Conservation (phyloP, 2,329 filamentous ascomycete genomes). For the Fusarium protoensiforme region DNA sequence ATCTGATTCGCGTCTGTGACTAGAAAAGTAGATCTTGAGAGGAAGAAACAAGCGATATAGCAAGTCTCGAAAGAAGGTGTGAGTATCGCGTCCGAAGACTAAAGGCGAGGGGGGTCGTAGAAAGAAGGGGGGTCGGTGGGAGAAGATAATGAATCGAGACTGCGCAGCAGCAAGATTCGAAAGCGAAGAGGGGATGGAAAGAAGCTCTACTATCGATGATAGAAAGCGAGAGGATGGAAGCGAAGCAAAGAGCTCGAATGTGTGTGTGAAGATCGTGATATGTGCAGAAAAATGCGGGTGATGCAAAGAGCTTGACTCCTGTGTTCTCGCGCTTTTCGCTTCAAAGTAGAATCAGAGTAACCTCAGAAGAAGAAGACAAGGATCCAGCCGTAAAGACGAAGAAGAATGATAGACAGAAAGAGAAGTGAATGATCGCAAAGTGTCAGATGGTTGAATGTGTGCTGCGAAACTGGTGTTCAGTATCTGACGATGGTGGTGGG, state of each 20-base stretch:
- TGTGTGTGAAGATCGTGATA: background rate
- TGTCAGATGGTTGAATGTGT: conserved; percentile 13
- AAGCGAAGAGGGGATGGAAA: background rate
- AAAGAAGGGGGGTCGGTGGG: background rate
- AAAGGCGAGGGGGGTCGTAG: no score
- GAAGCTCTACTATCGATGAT: background rate
- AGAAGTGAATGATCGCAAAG: background rate
- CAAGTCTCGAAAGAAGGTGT: background rate
- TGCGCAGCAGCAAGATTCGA: conserved; percentile 1
- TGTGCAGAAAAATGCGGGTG: background rate
- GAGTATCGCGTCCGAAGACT: background rate
- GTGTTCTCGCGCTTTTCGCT: background rate
- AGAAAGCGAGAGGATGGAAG: background rate
- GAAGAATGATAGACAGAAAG: background rate
- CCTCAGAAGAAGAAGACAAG: background rate
- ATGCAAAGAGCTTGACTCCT: background rate
- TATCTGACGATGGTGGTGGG: conserved; percentile 17
- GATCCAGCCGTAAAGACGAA: background rate
- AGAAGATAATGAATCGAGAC: conserved; percentile 4
- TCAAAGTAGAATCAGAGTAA: background rate
- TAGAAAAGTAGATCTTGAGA: background rate
- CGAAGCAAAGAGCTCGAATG: background rate
- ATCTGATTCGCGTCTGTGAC: background rate
- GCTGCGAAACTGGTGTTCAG: background rate
- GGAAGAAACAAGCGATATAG: conserved; percentile 1